Evolutionary conservation across 257 asterid species (phyloP).

Genomic region (Fraxinus quadrangulata): DNA sequence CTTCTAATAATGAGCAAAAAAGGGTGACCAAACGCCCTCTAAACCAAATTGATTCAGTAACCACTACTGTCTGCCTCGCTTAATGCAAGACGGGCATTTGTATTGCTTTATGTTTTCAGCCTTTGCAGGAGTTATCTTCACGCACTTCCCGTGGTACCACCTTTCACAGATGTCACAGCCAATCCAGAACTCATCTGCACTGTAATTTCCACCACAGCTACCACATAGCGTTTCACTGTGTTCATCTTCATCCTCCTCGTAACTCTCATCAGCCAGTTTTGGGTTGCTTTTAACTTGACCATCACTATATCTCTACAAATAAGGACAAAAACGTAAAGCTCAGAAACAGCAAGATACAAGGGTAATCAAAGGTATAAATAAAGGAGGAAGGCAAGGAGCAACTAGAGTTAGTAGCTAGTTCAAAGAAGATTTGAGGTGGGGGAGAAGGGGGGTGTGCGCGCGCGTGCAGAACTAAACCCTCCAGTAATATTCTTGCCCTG

Average conservation of each 20-base stretch:
- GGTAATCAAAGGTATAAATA: neutral
- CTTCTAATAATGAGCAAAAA: no score
- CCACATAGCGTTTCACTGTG: slow-evolving; percentile 66
- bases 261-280: slow-evolving; percentile 63
- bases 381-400: neutral
- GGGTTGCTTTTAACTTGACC: slow-evolving; percentile 71
- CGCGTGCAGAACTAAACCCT: neutral
- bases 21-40: no score
- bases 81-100: slow-evolving; percentile 69
- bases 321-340: slow-evolving; percentile 3
- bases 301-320: slow-evolving; percentile 60
- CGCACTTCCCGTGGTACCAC: slow-evolving; percentile 72
- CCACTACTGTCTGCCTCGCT: slow-evolving; percentile 51
- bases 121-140: slow-evolving; percentile 70
- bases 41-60: slow-evolving; percentile 5
- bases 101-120: slow-evolving; percentile 72
- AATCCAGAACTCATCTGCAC: slow-evolving; percentile 67
- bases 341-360: neutral
- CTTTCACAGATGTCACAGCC: slow-evolving; percentile 66
- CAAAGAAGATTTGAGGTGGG: neutral
- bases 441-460: neutral
- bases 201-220: slow-evolving; percentile 66
- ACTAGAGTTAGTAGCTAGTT: neutral
- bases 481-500: slow-evolving; percentile 9
- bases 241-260: slow-evolving; percentile 64